phyloP scores from a whole-genome alignment of 2,329 filamentous ascomycete genomes.

The Botrytis pseudocinerea region DNA sequence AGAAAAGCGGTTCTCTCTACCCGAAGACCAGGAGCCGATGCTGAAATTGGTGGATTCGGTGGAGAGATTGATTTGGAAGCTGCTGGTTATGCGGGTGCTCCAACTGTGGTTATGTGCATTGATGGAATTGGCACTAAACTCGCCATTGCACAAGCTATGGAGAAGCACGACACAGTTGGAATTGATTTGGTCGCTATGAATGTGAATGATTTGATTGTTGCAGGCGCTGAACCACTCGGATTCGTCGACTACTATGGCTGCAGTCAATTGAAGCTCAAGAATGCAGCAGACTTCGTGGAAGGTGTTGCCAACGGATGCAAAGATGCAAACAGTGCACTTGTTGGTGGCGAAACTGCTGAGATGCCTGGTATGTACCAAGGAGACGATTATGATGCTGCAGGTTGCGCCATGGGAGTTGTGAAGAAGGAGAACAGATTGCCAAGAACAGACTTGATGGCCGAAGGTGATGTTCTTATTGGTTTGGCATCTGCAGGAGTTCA shows the following conservation, averaged over 20 bases:
- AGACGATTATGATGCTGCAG: constrained; percentile 90
- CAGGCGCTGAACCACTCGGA: constrained; percentile 91
- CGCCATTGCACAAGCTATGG: constrained; percentile 87
- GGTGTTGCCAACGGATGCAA: constrained; percentile 87
- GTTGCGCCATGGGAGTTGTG: constrained; percentile 85
- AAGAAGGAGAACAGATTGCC: constrained; percentile 70
- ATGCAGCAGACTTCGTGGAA: constrained; percentile 82
- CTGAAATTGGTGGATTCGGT: constrained; percentile 83
- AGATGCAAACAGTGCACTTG: constrained; percentile 80
- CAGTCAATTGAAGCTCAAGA: constrained; percentile 77
- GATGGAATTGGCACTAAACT: constrained; percentile 97
- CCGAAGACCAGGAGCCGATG: constrained; percentile 80
- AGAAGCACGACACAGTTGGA: constrained; percentile 90
- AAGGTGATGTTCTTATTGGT: constrained; percentile 83
- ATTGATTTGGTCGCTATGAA: constrained; percentile 87
- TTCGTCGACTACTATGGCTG: constrained; percentile 99
- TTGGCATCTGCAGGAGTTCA: constrained; percentile 85
- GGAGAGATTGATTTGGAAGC: constrained; percentile 77
- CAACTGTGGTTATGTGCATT: constrained; percentile 88
- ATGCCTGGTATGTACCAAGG: constrained; percentile 90
- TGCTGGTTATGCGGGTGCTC: constrained; percentile 72
- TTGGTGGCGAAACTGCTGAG: constrained; percentile 97
- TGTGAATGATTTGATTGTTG: constrained; percentile 95
- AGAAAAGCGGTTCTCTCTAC: constrained; percentile 87
- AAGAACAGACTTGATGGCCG: constrained; percentile 70